Base-by-base conservation (phyloP, 108 stramenopile genomes). In the Fistulifera pelliculosa region DNA sequence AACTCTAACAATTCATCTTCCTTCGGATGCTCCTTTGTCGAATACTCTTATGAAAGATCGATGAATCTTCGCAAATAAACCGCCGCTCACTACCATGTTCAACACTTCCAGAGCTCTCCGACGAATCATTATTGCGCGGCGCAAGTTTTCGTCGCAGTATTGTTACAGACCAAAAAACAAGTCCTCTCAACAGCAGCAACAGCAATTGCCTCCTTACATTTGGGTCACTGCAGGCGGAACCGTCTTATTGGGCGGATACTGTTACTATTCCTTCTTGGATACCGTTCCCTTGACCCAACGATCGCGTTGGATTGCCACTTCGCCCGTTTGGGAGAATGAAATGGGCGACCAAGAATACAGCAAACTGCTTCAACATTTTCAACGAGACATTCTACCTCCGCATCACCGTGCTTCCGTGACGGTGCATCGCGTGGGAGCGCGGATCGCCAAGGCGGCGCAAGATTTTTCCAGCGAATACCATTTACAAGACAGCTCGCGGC, bases 251-350 rank as follows among this genome's bases (percentile, higher is more conserved):
- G 64, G 66, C 18, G 62, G 59, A 4, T 73, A 69, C 48, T 54
- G 64, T 24, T 86, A 86, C 55, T 67, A 63, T 49, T 61, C 61
- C 21, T 81, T 67, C 61, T 63, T 75, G 24, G 83, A 90, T 58
- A 47, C 61, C 19, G 89, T 70, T 17, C 89, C 89, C 2, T 63
- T 86, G 49, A 90, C 89, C 12, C 53, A 77, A 14, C 73, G 89
- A 22, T 64, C 59, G 38, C 83, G 89, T 42, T 70, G 80, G 65
- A 56, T 90, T 25, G 82, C 78, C 27, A 90, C 83, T 2, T 58
- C 72, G 1, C 58, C 77, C 23, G 53, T 68, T 40, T 76, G 47
- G 60, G 81, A 83, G 47, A 38, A 58, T n/a, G 41, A 51, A 58
- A 47, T 82, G 61, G 84, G 88, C 52, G 70, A 81, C 39, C 48